Evolutionary conservation across 176 grass and related monocot genomes (phyloP), one percentile per base, ranked within the genome.

Genomic region (Lolium multiflorum): DNA sequence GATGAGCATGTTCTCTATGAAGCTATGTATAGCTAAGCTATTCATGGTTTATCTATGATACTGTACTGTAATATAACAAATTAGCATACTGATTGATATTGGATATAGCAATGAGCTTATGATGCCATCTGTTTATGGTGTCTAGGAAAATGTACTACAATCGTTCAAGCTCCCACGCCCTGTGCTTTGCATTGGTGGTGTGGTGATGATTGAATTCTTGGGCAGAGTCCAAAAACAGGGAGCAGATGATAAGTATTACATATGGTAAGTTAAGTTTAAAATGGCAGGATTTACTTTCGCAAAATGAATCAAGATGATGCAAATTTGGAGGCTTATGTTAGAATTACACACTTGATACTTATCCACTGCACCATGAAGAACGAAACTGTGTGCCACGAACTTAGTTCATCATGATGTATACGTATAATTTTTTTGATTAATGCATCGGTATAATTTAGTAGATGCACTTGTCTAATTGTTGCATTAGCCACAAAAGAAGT

Each of bases 161-260:
- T 76, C 84, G 74, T 97, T 97, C 57, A 97, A 89, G 81, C 92
- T 97, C 52, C 95, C 90, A 9, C 79, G 64, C 4, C 92, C 90
- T 17, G 87, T 35, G 74, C 76, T 97, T 66, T 97, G 95, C 77
- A 89, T 97, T 62, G 95, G 95, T 83, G 95, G 95, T 48, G 44
- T 94, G 38, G 83, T 94, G 88, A 94, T 87, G 85, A 80, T 97
- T 87, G 92, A 97, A 68, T 81, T 97, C 21, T 51, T 89, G 83
- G 95, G 95, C 58, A 91, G 95, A 79, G 58, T 91, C 46, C 92
- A 94, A 79, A 93, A 62, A 83, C 90, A 92, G 76, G 77, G 12
- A 64, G 52, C 21, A 63, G 95, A 97, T 66, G 37, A 88, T 87
- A 80, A 16, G 51, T 97, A 94, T 71, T 97, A 97, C 87, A 93